Base-by-base conservation (phyloP, 306 rosid genomes). In the Spatholobus suberectus region DNA sequence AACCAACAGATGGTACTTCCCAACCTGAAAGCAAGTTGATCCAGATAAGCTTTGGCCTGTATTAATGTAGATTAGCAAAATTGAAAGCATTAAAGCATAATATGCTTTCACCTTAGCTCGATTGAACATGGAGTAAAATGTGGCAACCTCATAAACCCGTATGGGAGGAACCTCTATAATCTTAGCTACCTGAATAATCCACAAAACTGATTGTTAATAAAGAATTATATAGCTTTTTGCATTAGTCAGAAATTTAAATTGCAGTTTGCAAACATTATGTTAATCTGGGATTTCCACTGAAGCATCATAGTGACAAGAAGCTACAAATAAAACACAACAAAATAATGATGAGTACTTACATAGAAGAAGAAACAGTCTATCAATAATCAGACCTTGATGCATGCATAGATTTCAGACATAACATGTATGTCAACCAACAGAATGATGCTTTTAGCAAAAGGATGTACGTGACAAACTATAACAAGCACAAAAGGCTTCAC, bases 91-190 rank as follows among this genome's bases (percentile, higher is more conserved):
- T 37, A 49, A 63, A 80, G 70, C 43, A 59, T 27, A 74, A 40
- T 44, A 78, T 66, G 73, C 49, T 40, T 76, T 82, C 89, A 94
- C 98, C 99, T 92, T 94, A 62, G 95, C 9, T 58, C 97, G 91
- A 83, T 96, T 96, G 87, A 96, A 96, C 99, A 96, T 96, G 10
- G 99, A 96, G 86, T 94, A 96, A 89, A 96, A 94, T 82, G 99
- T 96, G 78, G 98, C 97, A 73, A 96, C 99, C 89, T 96, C 99
- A 43, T 88, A 96, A 41, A 96, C 97, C 65, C 97, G 96, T 77
- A 96, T 89, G 14, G 99, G 99, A 76, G 98, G 95, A 82, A 96
- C 98, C 87, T 91, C 99, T 52, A 92, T 49, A 83, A 92, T 58
- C 88, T 91, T 96, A 35, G 98, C 99, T 61, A 96, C 99, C 99